Evolutionary conservation across 2,329 filamentous ascomycete genomes (phyloP), one percentile per base, ranked within the genome.

Genomic region (Alternaria arbusti): DNA sequence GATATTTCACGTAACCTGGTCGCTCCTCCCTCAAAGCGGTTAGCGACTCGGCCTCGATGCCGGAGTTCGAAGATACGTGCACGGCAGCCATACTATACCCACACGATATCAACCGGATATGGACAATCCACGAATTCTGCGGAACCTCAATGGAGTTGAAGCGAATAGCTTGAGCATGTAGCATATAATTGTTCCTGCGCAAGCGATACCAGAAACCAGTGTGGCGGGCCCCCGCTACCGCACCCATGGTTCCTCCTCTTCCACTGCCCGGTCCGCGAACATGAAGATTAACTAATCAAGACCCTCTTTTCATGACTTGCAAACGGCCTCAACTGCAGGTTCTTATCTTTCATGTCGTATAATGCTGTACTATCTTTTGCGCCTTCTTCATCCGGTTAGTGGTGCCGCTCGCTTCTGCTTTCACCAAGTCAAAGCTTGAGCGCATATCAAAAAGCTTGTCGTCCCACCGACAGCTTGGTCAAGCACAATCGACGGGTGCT

Each of bases 381-480:
- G 20, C 54, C 59, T 61, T 61, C 59, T 52, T 26, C 12, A 46
- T 58, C 8, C 4, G 54, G 46, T 32, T 61, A 61, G 59, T 22
- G 36, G 40, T 17, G 28, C 28, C 13, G n/a, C 17, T 54, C 46
- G 61, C 47, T 40, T 44, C n/a, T 46, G 26, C 49, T 20, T 12
- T 59, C 36, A 54, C 20, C 26, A 51, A 52, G 32, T 54, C 49
- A 30, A 17, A 56, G 58, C 51, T 61, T 49, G 20, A 52, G 12
- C 26, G 28, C 22, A 51, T 25, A 23, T 47, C 25, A 59, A 59
- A 56, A 59, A 46, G 57, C 57, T 60, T 49, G 17, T 55, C 32
- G 17, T n/a, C 51, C 36, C 45, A 50, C 13, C 15, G 10, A 32
- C 17, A 30, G 36, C 26, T 45, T 23, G 47, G 22, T 26, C 13